Conservation (phyloP, 306 rosid genomes). For the Hippophae rhamnoides region DNA sequence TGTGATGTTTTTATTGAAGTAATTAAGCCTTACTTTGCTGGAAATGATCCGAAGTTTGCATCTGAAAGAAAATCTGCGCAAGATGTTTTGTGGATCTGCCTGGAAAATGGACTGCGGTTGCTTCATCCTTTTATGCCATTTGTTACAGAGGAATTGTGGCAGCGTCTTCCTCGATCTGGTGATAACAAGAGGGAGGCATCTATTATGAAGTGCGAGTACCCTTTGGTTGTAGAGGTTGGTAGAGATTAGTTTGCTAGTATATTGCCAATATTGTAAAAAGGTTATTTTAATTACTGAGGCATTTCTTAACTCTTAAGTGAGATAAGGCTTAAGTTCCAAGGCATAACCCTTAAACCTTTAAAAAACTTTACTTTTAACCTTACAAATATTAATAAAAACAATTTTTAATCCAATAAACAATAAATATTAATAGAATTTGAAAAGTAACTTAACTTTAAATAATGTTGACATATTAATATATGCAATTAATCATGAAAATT, state of each 20-base stretch:
- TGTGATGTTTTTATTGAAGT: slow-evolving; percentile 95
- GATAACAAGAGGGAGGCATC: slow-evolving; percentile 50
- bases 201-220: slow-evolving; percentile 73
- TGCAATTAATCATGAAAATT: too few species aligned
- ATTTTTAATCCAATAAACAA: too few species aligned
- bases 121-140: slow-evolving; percentile 98
- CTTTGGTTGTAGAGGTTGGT: slow-evolving; percentile 65
- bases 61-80: slow-evolving; percentile 58
- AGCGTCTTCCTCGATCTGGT: slow-evolving; percentile 81
- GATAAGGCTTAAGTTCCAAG: not conserved
- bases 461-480: too few species aligned
- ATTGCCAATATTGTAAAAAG: not conserved
- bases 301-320: not conserved
- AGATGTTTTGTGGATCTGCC: slow-evolving; percentile 86
- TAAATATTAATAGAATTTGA: too few species aligned
- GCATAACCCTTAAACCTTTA: too few species aligned
- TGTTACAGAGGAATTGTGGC: slow-evolving; percentile 95
- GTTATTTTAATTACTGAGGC: not conserved
- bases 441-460: too few species aligned
- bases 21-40: slow-evolving; percentile 78
- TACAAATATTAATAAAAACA: too few species aligned
- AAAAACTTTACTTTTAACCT: too few species aligned
- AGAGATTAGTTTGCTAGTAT: not conserved
- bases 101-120: slow-evolving; percentile 83
- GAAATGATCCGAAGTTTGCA: slow-evolving; percentile 41